A percentile compares a stretch with the other conserved stretches of the same genome.
These are phyloP conservation scores for Neostapfia colusana DNA, from an alignment of 176 grass and related monocot species.

Conservation along the genomic window DNA sequence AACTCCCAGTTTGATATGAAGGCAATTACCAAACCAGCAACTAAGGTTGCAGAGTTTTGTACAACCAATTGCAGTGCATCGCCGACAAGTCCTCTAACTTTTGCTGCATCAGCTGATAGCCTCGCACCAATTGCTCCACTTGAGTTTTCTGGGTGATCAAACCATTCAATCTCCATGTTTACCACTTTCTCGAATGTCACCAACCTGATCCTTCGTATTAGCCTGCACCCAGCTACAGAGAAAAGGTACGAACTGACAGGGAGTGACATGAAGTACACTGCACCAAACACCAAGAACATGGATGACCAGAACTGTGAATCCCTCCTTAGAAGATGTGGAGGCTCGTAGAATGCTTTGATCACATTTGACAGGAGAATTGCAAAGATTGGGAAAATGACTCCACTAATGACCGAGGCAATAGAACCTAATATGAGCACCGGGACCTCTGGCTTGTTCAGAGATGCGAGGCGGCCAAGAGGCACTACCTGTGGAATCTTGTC, in stretches of 20 bases:
- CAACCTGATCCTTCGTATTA: slow-evolving; percentile 81
- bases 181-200: slow-evolving; percentile 94
- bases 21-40: slow-evolving; percentile 80
- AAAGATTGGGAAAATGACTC: slow-evolving; percentile 80
- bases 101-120: slow-evolving; percentile 77
- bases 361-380: slow-evolving; percentile 76
- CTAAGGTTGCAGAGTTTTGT: slow-evolving; percentile 74
- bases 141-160: slow-evolving; percentile 77
- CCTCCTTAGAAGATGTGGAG: slow-evolving; percentile 63
- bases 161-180: slow-evolving; percentile 89
- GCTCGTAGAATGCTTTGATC: slow-evolving; percentile 78
- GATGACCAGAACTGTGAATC: slow-evolving; percentile 87
- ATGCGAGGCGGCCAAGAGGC: slow-evolving; percentile 64
- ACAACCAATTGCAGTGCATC: slow-evolving; percentile 78
- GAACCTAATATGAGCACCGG: slow-evolving; percentile 74
- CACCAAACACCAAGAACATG: slow-evolving; percentile 86
- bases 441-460: slow-evolving; percentile 84
- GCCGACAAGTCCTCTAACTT: slow-evolving; percentile 79
- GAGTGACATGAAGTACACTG: slow-evolving; percentile 65
- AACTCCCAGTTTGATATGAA: slow-evolving; percentile 80
- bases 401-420: slow-evolving; percentile 62
- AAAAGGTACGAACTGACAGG: slow-evolving; percentile 84
- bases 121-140: slow-evolving; percentile 85
- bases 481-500: slow-evolving; percentile 53
- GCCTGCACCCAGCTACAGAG: slow-evolving; percentile 71